Percentiles rank a stretch among this genome's conserved stretches.
Evolutionary conservation across 2,329 filamentous ascomycete genomes (phyloP).

Genomic region (Trichoderma citrinoviride): DNA sequence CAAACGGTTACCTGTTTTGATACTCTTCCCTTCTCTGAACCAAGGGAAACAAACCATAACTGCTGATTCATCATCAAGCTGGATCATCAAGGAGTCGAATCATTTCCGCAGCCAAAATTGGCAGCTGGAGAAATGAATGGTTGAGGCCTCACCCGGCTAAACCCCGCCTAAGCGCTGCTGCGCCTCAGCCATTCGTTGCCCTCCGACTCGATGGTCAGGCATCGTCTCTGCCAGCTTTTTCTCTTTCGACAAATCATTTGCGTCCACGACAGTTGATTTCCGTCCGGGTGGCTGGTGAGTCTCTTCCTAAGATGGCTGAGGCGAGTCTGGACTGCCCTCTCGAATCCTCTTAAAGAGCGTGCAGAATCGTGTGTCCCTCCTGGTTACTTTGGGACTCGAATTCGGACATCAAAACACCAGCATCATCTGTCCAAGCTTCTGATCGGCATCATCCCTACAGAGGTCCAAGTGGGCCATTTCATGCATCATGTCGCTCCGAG

Average conservation of each 20-base stretch:
- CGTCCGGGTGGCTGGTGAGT: conserved; percentile 1
- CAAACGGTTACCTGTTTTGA: no score
- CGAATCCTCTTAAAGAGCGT: conserved; percentile 2
- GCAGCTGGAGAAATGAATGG: neutral
- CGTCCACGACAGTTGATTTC: neutral
- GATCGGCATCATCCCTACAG: neutral
- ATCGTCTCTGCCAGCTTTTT: neutral
- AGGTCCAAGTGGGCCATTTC: conserved; percentile 14
- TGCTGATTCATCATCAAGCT: no score
- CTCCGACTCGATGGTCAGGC: conserved; percentile 1
- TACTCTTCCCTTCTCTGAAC: no score
- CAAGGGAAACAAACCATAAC: no score
- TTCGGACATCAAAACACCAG: neutral
- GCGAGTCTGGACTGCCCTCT: neutral
- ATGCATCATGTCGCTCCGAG: conserved; percentile 41
- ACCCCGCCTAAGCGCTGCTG: conserved; percentile 17
- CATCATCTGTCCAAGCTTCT: neutral
- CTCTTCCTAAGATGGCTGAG: neutral
- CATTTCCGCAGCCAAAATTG: neutral
- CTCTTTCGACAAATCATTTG: neutral
- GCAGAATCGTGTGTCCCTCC: neutral
- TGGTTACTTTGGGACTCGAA: neutral
- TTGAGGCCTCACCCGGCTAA: conserved; percentile 13
- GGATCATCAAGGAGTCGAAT: neutral
- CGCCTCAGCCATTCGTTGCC: conserved; percentile 1